Evolutionary conservation across 306 rosid species (phyloP), one percentile per base, ranked within the genome.

Genomic region (Medicago lupulina): DNA sequence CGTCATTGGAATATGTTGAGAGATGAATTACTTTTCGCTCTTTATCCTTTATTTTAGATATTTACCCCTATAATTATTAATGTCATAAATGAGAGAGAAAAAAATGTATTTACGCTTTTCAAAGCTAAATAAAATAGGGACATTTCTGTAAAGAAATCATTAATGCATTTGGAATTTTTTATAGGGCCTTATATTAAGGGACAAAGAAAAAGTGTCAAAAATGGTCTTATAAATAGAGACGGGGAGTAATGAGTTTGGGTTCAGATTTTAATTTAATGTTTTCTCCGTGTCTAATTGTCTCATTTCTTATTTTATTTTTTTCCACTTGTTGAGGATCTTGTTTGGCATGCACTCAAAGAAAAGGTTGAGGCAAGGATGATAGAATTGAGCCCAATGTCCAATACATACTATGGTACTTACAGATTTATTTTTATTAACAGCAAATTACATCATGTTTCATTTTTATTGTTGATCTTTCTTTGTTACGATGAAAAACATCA

Each of bases 321-420:
- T 60, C 70, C 8, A 54, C 61, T 49, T 71, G 74, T 73, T 46
- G 75, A 90, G 95, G 83, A 77, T 84, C 78, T 90, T 49, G 76
- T 90, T 67, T 82, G 86, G 87, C 76, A 61, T 80, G 82, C 85
- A 51, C 69, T 86, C 39, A 49, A 71, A 3, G 84, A 79, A 79
- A 76, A 44, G 69, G 95, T 86, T 23, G 83, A 73, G 25, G 90
- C 89, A 63, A 86, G 70, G 87, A 76, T 87, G 86, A 79, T 86
- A 78, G 84, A 77, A 70, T 61, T 40, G 74, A 73, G 68, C 60
- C 50, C 65, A 13, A 51, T 67, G 67, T 81, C 75, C 73, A 76
- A 67, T 68, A 61, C 81, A 57, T 53, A 74, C 60, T 82, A 84
- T 64, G 95, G 92, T 86, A 82, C 9, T 65, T n/a, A 44, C 57